These are phyloP conservation scores for Cladophialophora bantiana DNA, from an alignment of 2,329 filamentous ascomycete species.

Conservation along the genomic window DNA sequence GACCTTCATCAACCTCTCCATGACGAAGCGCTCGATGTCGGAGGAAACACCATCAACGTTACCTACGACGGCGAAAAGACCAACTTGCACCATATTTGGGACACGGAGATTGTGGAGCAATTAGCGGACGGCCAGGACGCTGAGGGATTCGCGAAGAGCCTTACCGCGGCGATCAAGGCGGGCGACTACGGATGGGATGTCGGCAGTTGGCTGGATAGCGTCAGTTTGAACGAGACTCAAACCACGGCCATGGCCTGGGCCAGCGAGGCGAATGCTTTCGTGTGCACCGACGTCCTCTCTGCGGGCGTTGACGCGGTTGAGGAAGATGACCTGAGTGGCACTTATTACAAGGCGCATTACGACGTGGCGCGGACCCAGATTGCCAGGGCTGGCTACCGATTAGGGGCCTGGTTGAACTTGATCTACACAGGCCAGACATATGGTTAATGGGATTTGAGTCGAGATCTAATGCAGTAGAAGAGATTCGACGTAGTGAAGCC, in stretches of 20 bases:
- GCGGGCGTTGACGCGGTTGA: conserved; percentile 65
- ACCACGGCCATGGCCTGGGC: conserved; percentile 61
- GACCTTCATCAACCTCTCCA: conserved; percentile 78
- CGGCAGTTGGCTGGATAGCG: conserved; percentile 17
- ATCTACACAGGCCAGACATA: conserved; percentile 53
- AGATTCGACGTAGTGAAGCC: not conserved
- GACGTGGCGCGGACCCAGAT: conserved; percentile 50
- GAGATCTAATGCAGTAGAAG: not conserved
- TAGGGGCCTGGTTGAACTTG: conserved; percentile 71
- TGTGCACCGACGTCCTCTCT: conserved; percentile 70
- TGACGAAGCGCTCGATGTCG: conserved; percentile 65
- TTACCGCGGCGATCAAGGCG: conserved; percentile 53
- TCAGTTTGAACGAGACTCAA: conserved; percentile 25
- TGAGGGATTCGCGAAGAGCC: conserved; percentile 61
- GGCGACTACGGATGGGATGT: conserved; percentile 44
- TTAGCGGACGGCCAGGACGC: conserved; percentile 50
- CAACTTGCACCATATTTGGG: conserved; percentile 78
- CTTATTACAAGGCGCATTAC: conserved; percentile 34
- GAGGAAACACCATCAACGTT: conserved; percentile 74
- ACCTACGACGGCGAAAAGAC: conserved; percentile 63
- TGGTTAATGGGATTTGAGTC: conserved; percentile 7
- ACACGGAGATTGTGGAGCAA: conserved; percentile 62
- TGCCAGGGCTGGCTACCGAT: conserved; percentile 71
- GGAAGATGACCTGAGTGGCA: conserved; percentile 49
- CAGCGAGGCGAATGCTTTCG: conserved; percentile 66